A percentile compares a stretch with the other conserved stretches of the same genome.
These are phyloP conservation scores for Bertia moriformis DNA, from an alignment of 2,329 filamentous ascomycete genomes.

Conservation along the genomic window DNA sequence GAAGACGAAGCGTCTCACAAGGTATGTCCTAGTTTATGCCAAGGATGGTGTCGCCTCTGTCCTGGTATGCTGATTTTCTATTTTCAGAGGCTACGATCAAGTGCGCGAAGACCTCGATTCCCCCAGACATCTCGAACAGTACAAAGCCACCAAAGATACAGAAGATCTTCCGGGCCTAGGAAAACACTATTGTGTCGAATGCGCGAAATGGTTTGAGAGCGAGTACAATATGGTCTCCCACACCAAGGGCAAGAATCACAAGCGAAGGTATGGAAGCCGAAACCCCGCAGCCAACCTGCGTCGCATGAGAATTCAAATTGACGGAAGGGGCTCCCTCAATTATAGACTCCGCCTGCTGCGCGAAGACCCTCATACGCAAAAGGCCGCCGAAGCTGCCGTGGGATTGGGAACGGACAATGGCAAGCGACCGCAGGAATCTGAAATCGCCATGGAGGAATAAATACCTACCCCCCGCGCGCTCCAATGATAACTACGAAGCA, in stretches of 20 bases:
- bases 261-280: slow-evolving; percentile 36
- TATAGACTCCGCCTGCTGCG: slow-evolving; percentile 47
- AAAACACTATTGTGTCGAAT: slow-evolving; percentile 55
- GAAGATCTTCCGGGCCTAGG: slow-evolving; percentile 60
- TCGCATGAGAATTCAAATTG: no score
- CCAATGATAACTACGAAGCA: no score
- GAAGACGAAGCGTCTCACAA: not conserved
- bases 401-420: slow-evolving; percentile 50
- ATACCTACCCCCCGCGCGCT: no score
- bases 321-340: not conserved
- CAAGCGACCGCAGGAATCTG: slow-evolving; percentile 9
- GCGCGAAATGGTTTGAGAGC: slow-evolving; percentile 63
- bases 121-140: slow-evolving; percentile 47
- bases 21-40: not conserved
- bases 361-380: slow-evolving; percentile 57
- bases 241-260: slow-evolving; percentile 57
- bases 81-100: slow-evolving; percentile 53
- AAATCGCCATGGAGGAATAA: slow-evolving; percentile 3
- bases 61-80: slow-evolving; percentile 6
- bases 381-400: slow-evolving; percentile 52
- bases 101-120: slow-evolving; percentile 49
- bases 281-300: not conserved
- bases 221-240: slow-evolving; percentile 50
- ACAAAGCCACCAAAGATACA: slow-evolving; percentile 46
- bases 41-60: not conserved